Evolutionary conservation across 345 rosid species (phyloP).

Genomic region (Hibiscus syriacus): DNA sequence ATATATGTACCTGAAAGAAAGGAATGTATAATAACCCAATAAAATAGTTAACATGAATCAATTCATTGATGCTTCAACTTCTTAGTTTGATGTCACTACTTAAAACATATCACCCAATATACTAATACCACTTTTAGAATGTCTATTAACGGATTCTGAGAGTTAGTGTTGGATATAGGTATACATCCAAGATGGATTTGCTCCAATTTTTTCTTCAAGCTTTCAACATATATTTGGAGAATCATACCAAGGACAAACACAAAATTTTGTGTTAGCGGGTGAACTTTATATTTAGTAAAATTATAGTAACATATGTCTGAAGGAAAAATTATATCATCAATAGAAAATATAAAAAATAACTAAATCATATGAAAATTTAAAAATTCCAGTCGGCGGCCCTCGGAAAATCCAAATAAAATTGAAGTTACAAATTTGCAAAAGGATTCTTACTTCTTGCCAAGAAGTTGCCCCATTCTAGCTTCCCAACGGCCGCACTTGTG

Average conservation of each 20-base stretch:
- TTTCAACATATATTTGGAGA: not conserved
- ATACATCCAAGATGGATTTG: not conserved
- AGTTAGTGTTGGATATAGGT: not conserved
- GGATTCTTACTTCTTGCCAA: conserved; percentile 61
- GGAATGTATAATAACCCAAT: conserved; percentile 18
- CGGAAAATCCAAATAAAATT: too few relatives aligned
- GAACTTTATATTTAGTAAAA: too few relatives aligned
- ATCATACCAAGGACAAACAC: too few relatives aligned
- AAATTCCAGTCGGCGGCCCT: too few relatives aligned
- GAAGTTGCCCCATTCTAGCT: conserved; percentile 76
- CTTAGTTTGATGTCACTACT: not conserved
- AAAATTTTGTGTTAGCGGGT: not conserved
- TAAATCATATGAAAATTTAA: too few relatives aligned
- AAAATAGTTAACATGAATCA: conserved; percentile 16
- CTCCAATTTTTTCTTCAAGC: not conserved
- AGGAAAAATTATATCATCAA: too few relatives aligned
- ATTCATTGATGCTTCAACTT: conserved; percentile 7
- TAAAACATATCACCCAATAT: not conserved
- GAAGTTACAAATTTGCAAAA: too few relatives aligned
- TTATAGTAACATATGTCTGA: too few relatives aligned
- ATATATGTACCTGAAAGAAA: conserved; percentile 76
- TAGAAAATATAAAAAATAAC: too few relatives aligned
- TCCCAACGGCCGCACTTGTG: conserved; percentile 79
- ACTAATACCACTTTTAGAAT: not conserved
- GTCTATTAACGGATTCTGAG: not conserved